phyloP scores from a whole-genome alignment of 768 basidiomycete species.

The Gymnopilus dilepis region DNA sequence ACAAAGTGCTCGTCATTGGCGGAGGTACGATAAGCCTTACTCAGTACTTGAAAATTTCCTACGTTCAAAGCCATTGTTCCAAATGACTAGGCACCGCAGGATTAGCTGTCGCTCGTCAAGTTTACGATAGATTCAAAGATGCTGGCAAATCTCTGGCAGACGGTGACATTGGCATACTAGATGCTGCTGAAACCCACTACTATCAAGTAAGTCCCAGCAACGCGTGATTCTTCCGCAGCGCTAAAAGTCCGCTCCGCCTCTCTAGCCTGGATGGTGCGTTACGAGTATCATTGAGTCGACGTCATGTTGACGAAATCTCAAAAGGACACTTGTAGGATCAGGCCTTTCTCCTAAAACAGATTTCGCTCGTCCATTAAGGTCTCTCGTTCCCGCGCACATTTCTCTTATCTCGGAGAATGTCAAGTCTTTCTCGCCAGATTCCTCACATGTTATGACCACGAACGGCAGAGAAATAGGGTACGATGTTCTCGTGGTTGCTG shows the following conservation, averaged over 20 bases:
- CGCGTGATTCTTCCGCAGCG: neutral
- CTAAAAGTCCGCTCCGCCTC: constrained; percentile 5
- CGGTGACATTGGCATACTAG: constrained; percentile 87
- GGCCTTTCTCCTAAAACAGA: constrained; percentile 77
- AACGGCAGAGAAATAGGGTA: constrained; percentile 77
- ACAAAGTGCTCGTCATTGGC: constrained; percentile 86
- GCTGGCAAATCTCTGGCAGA: constrained; percentile 69
- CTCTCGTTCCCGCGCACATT: constrained; percentile 78
- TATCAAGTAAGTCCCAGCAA: constrained; percentile 63
- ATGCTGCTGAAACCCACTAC: constrained; percentile 81
- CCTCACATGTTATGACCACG: constrained; percentile 74
- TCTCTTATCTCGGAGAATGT: constrained; percentile 74
- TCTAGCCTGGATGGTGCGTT: constrained; percentile 85
- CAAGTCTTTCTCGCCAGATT: constrained; percentile 72
- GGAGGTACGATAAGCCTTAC: constrained; percentile 60
- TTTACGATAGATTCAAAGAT: constrained; percentile 77
- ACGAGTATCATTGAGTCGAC: neutral
- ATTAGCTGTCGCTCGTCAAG: constrained; percentile 83
- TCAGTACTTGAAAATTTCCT: neutral
- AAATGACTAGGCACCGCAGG: constrained; percentile 72
- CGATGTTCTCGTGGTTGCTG: constrained; percentile 86
- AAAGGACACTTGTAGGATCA: constrained; percentile 91
- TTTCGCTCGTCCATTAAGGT: constrained; percentile 66
- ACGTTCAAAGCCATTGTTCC: constrained; percentile 9
- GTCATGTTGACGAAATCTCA: constrained; percentile 5